These are phyloP conservation scores for Graphilbum ipis-grandicollis DNA, from an alignment of 2,329 filamentous ascomycete genomes.

Conservation along the genomic window DNA sequence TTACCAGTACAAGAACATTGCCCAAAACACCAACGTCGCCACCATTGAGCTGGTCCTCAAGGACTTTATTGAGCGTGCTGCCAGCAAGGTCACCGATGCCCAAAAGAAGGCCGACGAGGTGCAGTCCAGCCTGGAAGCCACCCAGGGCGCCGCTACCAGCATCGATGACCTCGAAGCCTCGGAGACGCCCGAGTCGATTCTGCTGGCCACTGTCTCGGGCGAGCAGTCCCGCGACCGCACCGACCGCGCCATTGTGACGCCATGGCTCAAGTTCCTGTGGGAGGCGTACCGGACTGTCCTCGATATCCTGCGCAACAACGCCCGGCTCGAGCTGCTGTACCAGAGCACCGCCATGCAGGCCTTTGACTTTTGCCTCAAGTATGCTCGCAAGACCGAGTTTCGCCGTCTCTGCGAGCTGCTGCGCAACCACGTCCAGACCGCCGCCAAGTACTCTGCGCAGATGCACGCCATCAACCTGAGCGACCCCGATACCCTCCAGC, in stretches of 20 bases:
- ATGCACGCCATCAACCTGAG: constrained; percentile 99
- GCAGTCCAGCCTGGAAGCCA: constrained; percentile 70
- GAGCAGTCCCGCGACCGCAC: constrained; percentile 96
- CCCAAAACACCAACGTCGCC: constrained; percentile 94
- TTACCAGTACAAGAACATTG: constrained; percentile 99
- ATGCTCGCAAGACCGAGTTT: constrained; percentile 98
- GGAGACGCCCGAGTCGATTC: constrained; percentile 94
- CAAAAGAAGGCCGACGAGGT: constrained; percentile 94
- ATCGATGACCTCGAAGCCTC: constrained; percentile 92
- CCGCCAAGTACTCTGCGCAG: constrained; percentile 95
- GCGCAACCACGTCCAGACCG: constrained; percentile 96
- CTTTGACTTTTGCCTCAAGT: constrained; percentile 97
- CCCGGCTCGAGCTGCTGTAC: constrained; percentile 91
- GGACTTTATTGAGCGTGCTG: constrained; percentile 93
- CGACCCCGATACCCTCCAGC: constrained; percentile 91
- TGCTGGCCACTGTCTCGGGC: constrained; percentile 91
- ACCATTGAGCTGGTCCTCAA: constrained; percentile 97
- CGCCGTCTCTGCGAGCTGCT: constrained; percentile 94
- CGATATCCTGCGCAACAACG: constrained; percentile 98
- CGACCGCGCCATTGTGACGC: constrained; percentile 93
- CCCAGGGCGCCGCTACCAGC: constrained; percentile 32
- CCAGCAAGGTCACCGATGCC: constrained; percentile 87
- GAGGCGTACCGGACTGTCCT: constrained; percentile 97
- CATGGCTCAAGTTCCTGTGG: constrained; percentile 99
- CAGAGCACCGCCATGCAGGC: constrained; percentile 96